Evolutionary conservation across 129 eudicot genomes (phyloP), one percentile per base, ranked within the genome.

Genomic region (Flaveria trinervia): DNA sequence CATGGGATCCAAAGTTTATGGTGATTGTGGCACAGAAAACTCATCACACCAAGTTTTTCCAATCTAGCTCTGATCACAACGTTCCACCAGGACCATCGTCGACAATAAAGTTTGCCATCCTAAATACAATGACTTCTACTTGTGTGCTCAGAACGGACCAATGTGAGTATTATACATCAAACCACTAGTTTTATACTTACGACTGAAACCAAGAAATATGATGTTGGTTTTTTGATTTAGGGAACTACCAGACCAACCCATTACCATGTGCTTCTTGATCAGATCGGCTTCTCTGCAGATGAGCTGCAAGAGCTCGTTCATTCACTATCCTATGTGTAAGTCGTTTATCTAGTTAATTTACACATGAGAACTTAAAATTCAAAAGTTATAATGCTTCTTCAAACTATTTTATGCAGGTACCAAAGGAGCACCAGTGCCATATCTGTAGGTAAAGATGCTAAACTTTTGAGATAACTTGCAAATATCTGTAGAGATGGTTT

Each of bases 51-150:
- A 90, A 90, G 60, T 85, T 93, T 11, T 90, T 90, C 79, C 92
- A 82, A 46, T 39, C 90, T 0, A 75, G 68, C 17, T 39, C 70
- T 3, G 80, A 86, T 43, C 88, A 83, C 16, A 89, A 88, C 52
- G 96, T 93, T 68, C 95, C 95, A 25, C 91, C 96, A 66, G 96
- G 96, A 92, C 92, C 26, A 81, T 92, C 22, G 67, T 90, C 33
- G 92, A 92, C 79, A 88, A 73, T 13, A 80, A 71, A 48, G 83
- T 92, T 3, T 90, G 93, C 65, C 96, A 92, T 55, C 95, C 95
- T 0, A 84, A 61, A 70, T 84, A 77, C 59, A 74, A 92, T 50
- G 96, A 89, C 26, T 89, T 92, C 71, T 92, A 89, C 73, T 15
- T 89, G 84, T 84, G 96, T 64, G 88, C 92, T 3, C 91, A 92